These are phyloP conservation scores for Ogataea dorogensis DNA, from an alignment of 805 yeast species.

Conservation along the genomic window DNA sequence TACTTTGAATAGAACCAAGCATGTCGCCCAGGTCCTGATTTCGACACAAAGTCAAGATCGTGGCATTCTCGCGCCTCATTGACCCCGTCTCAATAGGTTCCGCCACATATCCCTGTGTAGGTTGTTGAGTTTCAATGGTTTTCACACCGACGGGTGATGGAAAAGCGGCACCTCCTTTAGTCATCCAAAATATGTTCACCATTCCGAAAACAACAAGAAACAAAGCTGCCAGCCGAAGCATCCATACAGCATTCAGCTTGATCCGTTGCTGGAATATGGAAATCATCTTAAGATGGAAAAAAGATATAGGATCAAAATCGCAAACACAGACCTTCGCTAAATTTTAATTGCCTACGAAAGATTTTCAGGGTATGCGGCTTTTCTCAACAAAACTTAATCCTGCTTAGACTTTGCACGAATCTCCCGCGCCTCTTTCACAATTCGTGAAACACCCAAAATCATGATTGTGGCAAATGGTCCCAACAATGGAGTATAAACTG, in stretches of 20 bases:
- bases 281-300: constrained; percentile 1
- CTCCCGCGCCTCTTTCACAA: constrained; percentile 19
- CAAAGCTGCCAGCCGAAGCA: constrained; percentile 1
- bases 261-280: constrained; percentile 4
- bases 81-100: background rate
- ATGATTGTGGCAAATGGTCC: constrained; percentile 81
- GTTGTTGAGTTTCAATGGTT: background rate
- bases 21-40: constrained; percentile 61
- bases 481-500: constrained; percentile 84
- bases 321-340: too few species aligned
- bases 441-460: constrained; percentile 48
- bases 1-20: constrained; percentile 58
- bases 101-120: background rate
- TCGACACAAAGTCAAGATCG: constrained; percentile 65
- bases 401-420: constrained; percentile 1
- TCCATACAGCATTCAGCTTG: background rate
- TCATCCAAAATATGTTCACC: background rate
- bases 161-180: too few species aligned
- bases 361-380: constrained; percentile 5
- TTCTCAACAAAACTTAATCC: background rate
- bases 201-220: background rate
- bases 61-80: constrained; percentile 42
- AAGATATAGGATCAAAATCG: too few species aligned
- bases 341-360: constrained; percentile 2
- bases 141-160: too few species aligned